Base-by-base conservation (phyloP, 768 basidiomycete genomes). In the Auriculariales sp. region DNA sequence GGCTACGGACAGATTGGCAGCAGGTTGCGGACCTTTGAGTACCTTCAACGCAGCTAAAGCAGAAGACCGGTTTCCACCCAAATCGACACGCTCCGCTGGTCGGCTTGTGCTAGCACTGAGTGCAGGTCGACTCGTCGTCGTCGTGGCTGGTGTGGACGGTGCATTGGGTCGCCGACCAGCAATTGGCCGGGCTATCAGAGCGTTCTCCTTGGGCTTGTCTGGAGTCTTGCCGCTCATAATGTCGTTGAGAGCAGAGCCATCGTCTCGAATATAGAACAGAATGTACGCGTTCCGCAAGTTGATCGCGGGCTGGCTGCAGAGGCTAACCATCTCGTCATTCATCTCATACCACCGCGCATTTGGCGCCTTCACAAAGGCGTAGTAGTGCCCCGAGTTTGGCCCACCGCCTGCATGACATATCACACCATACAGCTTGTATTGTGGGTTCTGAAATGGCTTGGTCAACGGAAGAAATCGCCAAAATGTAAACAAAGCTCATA, bases 361-460 rank as follows among this genome's bases (percentile, higher is more conserved):
- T 30, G 70, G 72, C 33, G 77, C 72, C 61, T 81, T 87, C 58
- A 95, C 79, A 57, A 78, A 81, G 15, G 93, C 83, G 55, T 79
- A 90, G 65, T 99, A 99, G 64, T 99, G 95, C 3, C 95, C 95
- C 2, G 87, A 93, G 59, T 95, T 88, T 12, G 93, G 90, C 4
- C 92, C 91, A 34, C 78, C 73, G 48, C 95, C 95, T 10, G 86
- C 87, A 62, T 99, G 95, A 55, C 81, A 90, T 49, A 97, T 87
- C 53, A 98, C 78, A 28, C 86, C 93, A 61, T 91, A 95, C 2
- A 99, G 67, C 2, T 81, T 78, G 65, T 99, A 99, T 25, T 72
- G 68, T 3, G 86, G 85, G 1, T 73, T 77, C 62, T 55, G 24
- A 2, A 14, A 53, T 6, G 11, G 17, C 11, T 24, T 7, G 35